These are phyloP conservation scores for Nidula microcarpa DNA, from an alignment of 768 basidiomycete genomes.

Conservation along the genomic window DNA sequence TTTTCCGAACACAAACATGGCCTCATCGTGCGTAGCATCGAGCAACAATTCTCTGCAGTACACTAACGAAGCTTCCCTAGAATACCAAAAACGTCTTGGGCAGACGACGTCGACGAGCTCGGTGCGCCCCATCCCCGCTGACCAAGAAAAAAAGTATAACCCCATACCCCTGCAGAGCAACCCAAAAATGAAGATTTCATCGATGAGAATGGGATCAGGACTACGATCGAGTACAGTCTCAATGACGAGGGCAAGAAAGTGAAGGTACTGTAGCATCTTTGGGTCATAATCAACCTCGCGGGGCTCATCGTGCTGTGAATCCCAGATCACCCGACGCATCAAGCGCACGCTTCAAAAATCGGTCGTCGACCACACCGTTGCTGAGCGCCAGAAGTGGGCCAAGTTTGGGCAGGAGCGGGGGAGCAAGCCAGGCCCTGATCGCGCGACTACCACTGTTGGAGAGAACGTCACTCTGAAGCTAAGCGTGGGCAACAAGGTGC, in stretches of 20 bases:
- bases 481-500: slow-evolving; percentile 59
- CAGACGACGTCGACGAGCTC: slow-evolving; percentile 81
- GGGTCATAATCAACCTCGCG: not conserved
- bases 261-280: slow-evolving; percentile 52
- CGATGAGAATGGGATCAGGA: slow-evolving; percentile 84
- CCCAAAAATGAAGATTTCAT: slow-evolving; percentile 66
- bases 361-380: slow-evolving; percentile 90
- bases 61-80: slow-evolving; percentile 14
- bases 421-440: slow-evolving; percentile 83
- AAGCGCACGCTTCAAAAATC: slow-evolving; percentile 86
- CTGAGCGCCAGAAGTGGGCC: slow-evolving; percentile 88
- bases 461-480: slow-evolving; percentile 45
- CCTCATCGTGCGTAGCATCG: slow-evolving; percentile 24
- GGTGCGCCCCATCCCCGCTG: slow-evolving; percentile 31
- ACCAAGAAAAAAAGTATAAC: not conserved
- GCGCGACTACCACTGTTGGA: slow-evolving; percentile 92
- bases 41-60: not conserved
- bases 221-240: slow-evolving; percentile 75
- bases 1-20: slow-evolving; percentile 12
- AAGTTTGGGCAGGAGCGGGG: slow-evolving; percentile 94
- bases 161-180: slow-evolving; percentile 27
- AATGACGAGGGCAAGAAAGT: slow-evolving; percentile 95
- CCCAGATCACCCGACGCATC: slow-evolving; percentile 80
- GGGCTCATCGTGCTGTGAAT: not conserved
- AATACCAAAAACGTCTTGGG: slow-evolving; percentile 75